phyloP scores from a whole-genome alignment of 2,329 filamentous ascomycete species.

The Didymella lethalis region DNA sequence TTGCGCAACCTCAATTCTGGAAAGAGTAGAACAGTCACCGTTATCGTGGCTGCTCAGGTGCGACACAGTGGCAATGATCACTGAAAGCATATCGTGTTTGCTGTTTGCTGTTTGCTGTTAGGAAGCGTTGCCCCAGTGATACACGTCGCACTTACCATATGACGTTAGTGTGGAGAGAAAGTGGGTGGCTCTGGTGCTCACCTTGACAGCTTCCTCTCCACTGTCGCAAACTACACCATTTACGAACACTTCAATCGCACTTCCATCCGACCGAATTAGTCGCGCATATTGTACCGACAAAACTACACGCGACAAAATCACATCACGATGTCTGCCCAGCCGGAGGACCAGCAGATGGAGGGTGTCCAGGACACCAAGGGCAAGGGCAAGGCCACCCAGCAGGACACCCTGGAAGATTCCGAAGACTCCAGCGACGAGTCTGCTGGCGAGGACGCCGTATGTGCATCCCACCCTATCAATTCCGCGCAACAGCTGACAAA shows the following conservation, averaged over 20 bases:
- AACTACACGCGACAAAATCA: slow-evolving; percentile 10
- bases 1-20: too few species aligned
- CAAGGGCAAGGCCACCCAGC: slow-evolving; percentile 80
- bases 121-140: slow-evolving; percentile 29
- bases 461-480: slow-evolving; percentile 36
- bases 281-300: slow-evolving; percentile 17
- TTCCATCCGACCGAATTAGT: slow-evolving; percentile 20
- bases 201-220: slow-evolving; percentile 32
- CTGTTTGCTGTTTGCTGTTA: slow-evolving; percentile 26
- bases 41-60: neutral
- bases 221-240: slow-evolving; percentile 34
- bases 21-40: neutral
- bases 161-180: slow-evolving; percentile 20
- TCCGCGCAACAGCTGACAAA: slow-evolving; percentile 38
- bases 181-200: slow-evolving; percentile 27
- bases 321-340: slow-evolving; percentile 44
- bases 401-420: slow-evolving; percentile 74
- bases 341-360: slow-evolving; percentile 49
- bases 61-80: neutral
- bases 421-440: slow-evolving; percentile 74
- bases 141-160: slow-evolving; percentile 8
- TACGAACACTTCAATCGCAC: slow-evolving; percentile 29
- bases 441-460: slow-evolving; percentile 65
- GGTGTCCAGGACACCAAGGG: slow-evolving; percentile 68
- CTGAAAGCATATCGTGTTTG: slow-evolving; percentile 17